These are phyloP conservation scores for Hibiscus trionum DNA, from an alignment of 345 rosid genomes.

Conservation along the genomic window DNA sequence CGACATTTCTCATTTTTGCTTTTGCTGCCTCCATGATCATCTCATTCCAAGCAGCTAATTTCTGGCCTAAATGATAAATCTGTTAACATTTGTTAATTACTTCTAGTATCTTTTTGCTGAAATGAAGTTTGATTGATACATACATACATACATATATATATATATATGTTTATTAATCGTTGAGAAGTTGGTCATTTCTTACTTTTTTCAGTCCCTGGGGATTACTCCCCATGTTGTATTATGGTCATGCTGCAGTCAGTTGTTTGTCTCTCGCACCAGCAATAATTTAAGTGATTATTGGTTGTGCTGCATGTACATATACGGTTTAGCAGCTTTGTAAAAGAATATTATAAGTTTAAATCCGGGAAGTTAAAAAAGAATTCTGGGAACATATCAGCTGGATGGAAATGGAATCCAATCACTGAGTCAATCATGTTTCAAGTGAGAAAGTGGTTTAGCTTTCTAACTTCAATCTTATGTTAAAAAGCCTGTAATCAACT, in stretches of 20 bases:
- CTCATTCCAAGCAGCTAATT: not conserved
- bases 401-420: constrained; percentile 17
- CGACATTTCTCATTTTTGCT: not conserved
- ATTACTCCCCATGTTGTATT: not conserved
- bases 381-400: constrained; percentile 15
- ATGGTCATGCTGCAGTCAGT: constrained; percentile 7
- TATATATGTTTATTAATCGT: not conserved
- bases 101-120: no score
- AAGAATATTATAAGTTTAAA: not conserved
- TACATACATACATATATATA: no score
- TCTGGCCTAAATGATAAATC: not conserved
- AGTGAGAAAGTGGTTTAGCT: constrained; percentile 21
- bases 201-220: not conserved
- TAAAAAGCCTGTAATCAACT: constrained; percentile 28
- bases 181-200: not conserved
- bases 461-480: constrained; percentile 21
- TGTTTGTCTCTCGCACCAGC: not conserved
- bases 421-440: constrained; percentile 25
- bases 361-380: not conserved
- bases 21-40: not conserved
- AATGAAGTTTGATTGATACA: no score
- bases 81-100: not conserved
- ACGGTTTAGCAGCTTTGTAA: not conserved
- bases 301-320: constrained; percentile 18
- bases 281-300: constrained; percentile 19